Conservation (phyloP, 169 alveolate species). For the Plasmodium chabaudi region DNA sequence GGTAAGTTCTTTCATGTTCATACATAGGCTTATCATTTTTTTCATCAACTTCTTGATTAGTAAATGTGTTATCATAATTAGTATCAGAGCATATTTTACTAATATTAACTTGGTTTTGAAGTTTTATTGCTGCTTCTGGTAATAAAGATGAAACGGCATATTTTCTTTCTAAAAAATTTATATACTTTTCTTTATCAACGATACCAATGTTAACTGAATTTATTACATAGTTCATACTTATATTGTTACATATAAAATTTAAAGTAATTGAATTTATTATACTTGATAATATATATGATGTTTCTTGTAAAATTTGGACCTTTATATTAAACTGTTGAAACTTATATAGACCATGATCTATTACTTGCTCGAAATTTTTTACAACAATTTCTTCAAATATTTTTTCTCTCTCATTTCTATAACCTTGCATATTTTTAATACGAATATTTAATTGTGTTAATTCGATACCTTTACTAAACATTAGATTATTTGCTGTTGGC, state of each 20-base stretch:
- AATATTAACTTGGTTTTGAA: too few relatives aligned
- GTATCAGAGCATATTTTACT: neutral
- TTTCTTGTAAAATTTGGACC: slow-evolving; percentile 36
- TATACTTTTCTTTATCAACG: slow-evolving; percentile 18
- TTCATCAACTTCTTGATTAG: neutral
- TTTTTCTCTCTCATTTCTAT: slow-evolving; percentile 34
- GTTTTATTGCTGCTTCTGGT: neutral
- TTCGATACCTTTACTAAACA: slow-evolving; percentile 38
- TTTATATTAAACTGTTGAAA: slow-evolving; percentile 37
- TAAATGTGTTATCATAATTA: neutral
- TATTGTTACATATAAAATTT: slow-evolving; percentile 38
- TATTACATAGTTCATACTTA: slow-evolving; percentile 46
- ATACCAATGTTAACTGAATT: slow-evolving; percentile 38
- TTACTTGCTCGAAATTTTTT: slow-evolving; percentile 37
- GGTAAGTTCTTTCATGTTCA: neutral
- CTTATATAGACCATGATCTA: slow-evolving; percentile 27
- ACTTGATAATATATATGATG: slow-evolving; percentile 37
- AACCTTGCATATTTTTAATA: slow-evolving; percentile 59
- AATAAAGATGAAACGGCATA: neutral
- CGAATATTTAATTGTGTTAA: slow-evolving; percentile 17
- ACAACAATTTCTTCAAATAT: slow-evolving; percentile 32
- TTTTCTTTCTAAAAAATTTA: neutral
- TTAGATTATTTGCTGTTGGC: slow-evolving; percentile 12
- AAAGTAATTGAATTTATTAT: slow-evolving; percentile 29
- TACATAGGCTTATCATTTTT: neutral